Percentiles rank a stretch among this genome's conserved stretches.
Conservation (phyloP, 345 rosid genomes). For the Triadica sebifera region DNA sequence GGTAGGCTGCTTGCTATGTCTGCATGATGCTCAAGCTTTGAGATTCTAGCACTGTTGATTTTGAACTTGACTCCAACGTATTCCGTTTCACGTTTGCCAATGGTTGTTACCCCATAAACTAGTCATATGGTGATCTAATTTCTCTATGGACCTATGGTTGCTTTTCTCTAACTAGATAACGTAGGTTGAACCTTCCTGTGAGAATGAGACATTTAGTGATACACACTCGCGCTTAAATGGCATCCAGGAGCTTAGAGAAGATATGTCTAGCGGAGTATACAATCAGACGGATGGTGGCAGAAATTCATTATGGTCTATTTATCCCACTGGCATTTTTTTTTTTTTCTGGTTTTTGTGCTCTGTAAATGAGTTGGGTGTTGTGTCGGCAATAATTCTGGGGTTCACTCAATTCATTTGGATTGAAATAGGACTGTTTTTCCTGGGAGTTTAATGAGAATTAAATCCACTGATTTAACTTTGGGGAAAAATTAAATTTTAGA, state of each 20-base stretch:
- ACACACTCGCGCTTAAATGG: background rate
- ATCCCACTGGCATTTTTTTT: no score
- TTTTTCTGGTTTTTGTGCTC: background rate
- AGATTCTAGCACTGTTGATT: background rate
- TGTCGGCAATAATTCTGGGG: background rate
- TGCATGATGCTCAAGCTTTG: background rate
- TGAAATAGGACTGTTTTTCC: background rate
- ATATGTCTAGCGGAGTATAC: background rate
- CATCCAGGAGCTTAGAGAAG: background rate
- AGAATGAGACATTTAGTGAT: background rate
- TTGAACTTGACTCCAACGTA: no score
- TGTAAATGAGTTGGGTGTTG: background rate
- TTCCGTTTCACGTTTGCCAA: no score
- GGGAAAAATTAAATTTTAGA: background rate
- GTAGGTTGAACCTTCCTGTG: background rate
- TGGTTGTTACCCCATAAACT: no score
- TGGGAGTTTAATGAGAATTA: background rate
- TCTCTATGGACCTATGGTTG: background rate
- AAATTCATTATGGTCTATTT: no score
- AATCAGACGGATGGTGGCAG: no score
- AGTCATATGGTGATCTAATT: background rate
- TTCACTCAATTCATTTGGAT: background rate
- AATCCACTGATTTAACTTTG: background rate
- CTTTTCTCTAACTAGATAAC: background rate
- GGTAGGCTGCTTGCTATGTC: background rate